Evolutionary conservation across 78 protist genomes (phyloP).

Genomic region (Dictyostelium capitatum): DNA sequence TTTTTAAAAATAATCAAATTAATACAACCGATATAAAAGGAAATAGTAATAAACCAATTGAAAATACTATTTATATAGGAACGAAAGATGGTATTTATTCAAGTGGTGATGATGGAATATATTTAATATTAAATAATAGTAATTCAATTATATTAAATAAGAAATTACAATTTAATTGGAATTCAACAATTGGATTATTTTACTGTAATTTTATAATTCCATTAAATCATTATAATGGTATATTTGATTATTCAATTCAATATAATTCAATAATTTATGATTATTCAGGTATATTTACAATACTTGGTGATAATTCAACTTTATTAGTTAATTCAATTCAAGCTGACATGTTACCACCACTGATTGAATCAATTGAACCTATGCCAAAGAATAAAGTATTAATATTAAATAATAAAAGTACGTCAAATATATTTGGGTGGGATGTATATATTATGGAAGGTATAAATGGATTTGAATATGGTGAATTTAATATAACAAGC

Average conservation of each 20-base stretch:
- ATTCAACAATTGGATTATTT: neutral
- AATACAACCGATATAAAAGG: neutral
- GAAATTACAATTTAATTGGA: neutral
- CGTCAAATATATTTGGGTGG: slow-evolving; percentile 6
- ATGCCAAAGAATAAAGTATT: neutral
- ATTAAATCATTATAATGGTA: neutral
- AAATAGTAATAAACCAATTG: neutral
- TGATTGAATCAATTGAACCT: neutral
- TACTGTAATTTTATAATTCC: neutral
- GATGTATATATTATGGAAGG: neutral
- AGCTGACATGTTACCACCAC: neutral
- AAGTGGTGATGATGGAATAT: neutral
- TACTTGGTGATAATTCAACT: neutral
- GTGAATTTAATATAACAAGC: slow-evolving; percentile 16
- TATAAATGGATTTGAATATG: neutral
- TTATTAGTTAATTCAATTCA: neutral
- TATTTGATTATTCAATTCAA: neutral
- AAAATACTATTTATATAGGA: neutral
- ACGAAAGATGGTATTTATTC: neutral
- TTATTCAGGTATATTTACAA: neutral
- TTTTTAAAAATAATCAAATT: neutral
- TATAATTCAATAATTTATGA: neutral
- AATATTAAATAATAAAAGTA: neutral
- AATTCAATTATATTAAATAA: too few species aligned
- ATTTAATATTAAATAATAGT: too few species aligned